A percentile compares a stretch with the other conserved stretches of the same genome.
Conservation (phyloP, 2,329 filamentous ascomycete genomes). For the Trichoderma afroharzianum region DNA sequence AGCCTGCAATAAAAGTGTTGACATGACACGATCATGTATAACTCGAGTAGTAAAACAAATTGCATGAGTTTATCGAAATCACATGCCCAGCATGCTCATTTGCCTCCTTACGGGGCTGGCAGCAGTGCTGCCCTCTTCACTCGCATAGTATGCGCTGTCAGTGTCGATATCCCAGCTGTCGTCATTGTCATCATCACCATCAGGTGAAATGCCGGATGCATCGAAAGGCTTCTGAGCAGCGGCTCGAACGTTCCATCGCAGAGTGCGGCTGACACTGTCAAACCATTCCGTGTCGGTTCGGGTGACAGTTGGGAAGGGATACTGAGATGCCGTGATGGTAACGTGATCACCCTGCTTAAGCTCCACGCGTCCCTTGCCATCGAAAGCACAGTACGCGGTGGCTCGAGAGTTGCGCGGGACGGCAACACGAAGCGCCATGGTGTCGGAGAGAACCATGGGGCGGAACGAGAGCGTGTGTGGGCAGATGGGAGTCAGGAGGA, state of each 20-base stretch:
- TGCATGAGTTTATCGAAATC: not conserved
- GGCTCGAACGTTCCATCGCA: slow-evolving; percentile 92
- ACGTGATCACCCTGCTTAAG: slow-evolving; percentile 91
- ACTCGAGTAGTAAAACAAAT: not conserved
- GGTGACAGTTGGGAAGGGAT: slow-evolving; percentile 94
- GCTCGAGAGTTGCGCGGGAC: slow-evolving; percentile 82
- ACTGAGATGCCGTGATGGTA: slow-evolving; percentile 92
- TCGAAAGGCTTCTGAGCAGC: slow-evolving; percentile 91
- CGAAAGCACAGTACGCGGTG: slow-evolving; percentile 94
- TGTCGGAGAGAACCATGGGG: slow-evolving; percentile 96
- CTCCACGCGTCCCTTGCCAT: slow-evolving; percentile 93
- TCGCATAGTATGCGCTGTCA: slow-evolving; percentile 67
- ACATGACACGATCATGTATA: slow-evolving; percentile 2
- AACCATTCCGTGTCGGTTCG: slow-evolving; percentile 93
- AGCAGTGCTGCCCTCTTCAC: slow-evolving; percentile 66
- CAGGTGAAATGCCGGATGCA: slow-evolving; percentile 26
- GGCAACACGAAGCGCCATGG: slow-evolving; percentile 83
- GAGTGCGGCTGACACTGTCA: slow-evolving; percentile 84
- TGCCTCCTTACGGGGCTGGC: slow-evolving; percentile 67
- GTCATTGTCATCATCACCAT: slow-evolving; percentile 44
- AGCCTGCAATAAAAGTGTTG: not conserved
- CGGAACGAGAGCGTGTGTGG: slow-evolving; percentile 95
- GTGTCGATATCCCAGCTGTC: slow-evolving; percentile 93
- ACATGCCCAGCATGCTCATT: slow-evolving; percentile 64
- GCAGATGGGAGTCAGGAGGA: slow-evolving; percentile 94